A percentile compares a stretch with the other conserved stretches of the same genome.
Conservation (phyloP, 257 asterid species). For the Ilex asprella region DNA sequence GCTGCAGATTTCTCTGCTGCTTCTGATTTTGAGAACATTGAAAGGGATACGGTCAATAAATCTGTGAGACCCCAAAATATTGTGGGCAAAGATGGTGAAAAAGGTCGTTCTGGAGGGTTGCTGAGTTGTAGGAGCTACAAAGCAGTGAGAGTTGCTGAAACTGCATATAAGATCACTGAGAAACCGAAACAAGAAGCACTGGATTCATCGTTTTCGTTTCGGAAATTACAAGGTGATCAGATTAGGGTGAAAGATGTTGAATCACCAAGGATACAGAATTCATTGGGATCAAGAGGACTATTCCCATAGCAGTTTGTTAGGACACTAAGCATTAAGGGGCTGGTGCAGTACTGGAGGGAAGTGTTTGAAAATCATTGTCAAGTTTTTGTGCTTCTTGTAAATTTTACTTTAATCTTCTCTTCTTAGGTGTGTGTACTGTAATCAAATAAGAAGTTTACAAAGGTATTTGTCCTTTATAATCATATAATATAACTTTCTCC, state of each 20-base stretch:
- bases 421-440: too few relatives aligned
- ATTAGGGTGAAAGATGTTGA: conserved; percentile 10
- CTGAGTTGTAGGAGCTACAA: conserved; percentile 60
- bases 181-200: conserved; percentile 10
- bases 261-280: conserved; percentile 2
- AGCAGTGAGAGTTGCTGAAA: conserved; percentile 50
- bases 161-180: conserved; percentile 19
- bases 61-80: neutral
- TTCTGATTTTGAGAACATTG: conserved; percentile 40
- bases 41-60: conserved; percentile 18
- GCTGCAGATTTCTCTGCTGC: conserved; percentile 50
- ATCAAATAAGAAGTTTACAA: too few relatives aligned
- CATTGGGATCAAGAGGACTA: conserved; percentile 1
- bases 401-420: too few relatives aligned
- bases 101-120: conserved; percentile 29
- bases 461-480: too few relatives aligned
- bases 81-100: conserved; percentile 20
- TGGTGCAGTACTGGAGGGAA: neutral
- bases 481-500: too few relatives aligned
- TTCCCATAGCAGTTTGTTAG: neutral
- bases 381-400: too few relatives aligned
- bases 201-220: conserved; percentile 9
- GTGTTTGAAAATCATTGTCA: neutral
- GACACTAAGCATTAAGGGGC: too few relatives aligned
- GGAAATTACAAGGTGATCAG: too few relatives aligned